Conservation (phyloP, 176 grass and related monocot genomes). For the Elymus sibiricus region DNA sequence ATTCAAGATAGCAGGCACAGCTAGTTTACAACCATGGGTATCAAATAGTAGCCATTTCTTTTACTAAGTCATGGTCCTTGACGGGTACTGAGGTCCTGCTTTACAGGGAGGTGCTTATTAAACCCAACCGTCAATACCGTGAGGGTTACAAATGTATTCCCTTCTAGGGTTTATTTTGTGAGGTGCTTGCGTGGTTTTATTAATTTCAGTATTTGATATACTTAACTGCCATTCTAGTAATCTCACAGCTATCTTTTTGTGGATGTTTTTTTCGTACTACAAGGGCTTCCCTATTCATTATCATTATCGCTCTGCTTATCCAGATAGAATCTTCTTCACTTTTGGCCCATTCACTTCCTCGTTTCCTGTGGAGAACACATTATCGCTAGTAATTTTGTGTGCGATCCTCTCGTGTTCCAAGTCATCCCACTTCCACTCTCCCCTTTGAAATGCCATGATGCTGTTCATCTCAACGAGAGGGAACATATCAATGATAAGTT, state of each 20-base stretch:
- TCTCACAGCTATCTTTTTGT: background rate
- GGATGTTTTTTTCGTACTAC: background rate
- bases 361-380: background rate
- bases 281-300: background rate
- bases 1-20: slow-evolving; percentile 4
- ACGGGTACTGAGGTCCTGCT: background rate
- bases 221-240: background rate
- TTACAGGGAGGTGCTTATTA: background rate
- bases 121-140: background rate
- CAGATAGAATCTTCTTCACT: background rate
- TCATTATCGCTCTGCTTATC: background rate
- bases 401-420: background rate
- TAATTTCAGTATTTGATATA: background rate
- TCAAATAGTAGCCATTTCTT: background rate
- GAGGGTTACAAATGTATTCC: background rate
- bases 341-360: background rate
- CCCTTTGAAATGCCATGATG: background rate
- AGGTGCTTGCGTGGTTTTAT: background rate
- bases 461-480: background rate
- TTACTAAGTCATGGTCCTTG: background rate
- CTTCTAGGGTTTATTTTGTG: background rate
- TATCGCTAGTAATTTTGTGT: background rate
- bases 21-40: slow-evolving; percentile 13
- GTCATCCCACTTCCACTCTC: background rate
- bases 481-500: background rate